A percentile compares a stretch with the other conserved stretches of the same genome.
Evolutionary conservation across 805 yeast species (phyloP).

Genomic region (Candida quercuum): DNA sequence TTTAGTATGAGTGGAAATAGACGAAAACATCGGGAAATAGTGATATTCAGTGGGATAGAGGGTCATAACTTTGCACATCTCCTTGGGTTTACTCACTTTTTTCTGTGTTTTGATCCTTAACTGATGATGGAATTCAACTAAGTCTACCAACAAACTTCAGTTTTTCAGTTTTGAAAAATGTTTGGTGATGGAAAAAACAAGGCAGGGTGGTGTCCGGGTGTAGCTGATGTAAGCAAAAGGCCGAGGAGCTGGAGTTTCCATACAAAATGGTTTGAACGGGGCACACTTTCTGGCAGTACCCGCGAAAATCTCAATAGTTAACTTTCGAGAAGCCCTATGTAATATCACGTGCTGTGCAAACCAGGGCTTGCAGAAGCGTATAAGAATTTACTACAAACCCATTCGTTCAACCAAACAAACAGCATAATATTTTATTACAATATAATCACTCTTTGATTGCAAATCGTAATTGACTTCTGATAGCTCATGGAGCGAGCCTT

Average conservation of each 20-base stretch:
- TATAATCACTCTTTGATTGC: too few species aligned
- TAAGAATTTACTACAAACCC: too few species aligned
- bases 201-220: constrained; percentile 14
- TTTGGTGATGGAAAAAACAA: constrained; percentile 11
- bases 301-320: background rate
- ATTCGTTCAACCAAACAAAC: too few species aligned
- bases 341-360: background rate
- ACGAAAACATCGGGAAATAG: background rate
- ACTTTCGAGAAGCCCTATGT: background rate
- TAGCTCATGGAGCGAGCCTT: too few species aligned
- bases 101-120: constrained; percentile 20
- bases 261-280: constrained; percentile 6
- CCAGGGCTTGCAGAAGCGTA: too few species aligned
- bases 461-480: too few species aligned
- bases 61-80: background rate
- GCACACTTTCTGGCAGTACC: background rate
- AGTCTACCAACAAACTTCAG: constrained; percentile 10
- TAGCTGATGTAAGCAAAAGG: constrained; percentile 4
- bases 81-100: constrained; percentile 22
- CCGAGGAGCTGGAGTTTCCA: too few species aligned
- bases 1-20: too few species aligned
- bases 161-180: constrained; percentile 26
- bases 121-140: constrained; percentile 7
- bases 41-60: background rate
- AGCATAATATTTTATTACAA: too few species aligned